Evolutionary conservation across 257 asterid genomes (phyloP).

Genomic region (Lantana camara): DNA sequence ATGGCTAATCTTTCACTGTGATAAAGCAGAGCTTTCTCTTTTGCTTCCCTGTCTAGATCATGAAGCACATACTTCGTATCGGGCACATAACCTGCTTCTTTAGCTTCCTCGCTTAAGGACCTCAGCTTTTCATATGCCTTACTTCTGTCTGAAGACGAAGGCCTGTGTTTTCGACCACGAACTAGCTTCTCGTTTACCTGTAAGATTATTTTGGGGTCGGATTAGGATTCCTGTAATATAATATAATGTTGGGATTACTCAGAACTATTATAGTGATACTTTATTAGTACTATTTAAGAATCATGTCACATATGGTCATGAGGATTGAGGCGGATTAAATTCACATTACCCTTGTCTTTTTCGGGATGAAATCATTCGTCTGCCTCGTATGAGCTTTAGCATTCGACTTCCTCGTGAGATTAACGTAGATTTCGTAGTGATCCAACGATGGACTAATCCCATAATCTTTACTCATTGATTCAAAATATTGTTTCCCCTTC

Average conservation of each 20-base stretch:
- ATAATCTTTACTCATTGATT: constrained; percentile 29
- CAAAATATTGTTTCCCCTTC: constrained; percentile 31
- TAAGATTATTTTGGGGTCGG: background rate
- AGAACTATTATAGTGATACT: too few relatives aligned
- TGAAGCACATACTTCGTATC: constrained; percentile 44
- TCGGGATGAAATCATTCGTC: too few relatives aligned
- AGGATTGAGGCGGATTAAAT: too few relatives aligned
- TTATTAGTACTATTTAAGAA: too few relatives aligned
- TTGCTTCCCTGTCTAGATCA: constrained; percentile 42
- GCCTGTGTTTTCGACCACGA: background rate
- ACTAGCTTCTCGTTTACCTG: constrained; percentile 7
- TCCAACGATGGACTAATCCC: constrained; percentile 32
- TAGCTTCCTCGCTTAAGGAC: constrained; percentile 33
- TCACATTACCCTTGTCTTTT: too few relatives aligned
- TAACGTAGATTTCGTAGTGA: constrained; percentile 24
- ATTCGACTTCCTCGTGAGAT: constrained; percentile 21
- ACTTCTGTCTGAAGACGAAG: constrained; percentile 24
- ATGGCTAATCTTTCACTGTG: constrained; percentile 55
- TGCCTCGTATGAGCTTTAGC: background rate
- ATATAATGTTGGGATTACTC: too few relatives aligned
- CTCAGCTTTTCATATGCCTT: constrained; percentile 40
- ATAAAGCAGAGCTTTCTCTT: constrained; percentile 44
- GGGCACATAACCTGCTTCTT: constrained; percentile 43
- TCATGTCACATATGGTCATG: too few relatives aligned
- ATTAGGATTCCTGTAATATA: too few relatives aligned